Conservation (phyloP, 192 early-diverging fungal genomes). For the Diversispora eburnea region DNA sequence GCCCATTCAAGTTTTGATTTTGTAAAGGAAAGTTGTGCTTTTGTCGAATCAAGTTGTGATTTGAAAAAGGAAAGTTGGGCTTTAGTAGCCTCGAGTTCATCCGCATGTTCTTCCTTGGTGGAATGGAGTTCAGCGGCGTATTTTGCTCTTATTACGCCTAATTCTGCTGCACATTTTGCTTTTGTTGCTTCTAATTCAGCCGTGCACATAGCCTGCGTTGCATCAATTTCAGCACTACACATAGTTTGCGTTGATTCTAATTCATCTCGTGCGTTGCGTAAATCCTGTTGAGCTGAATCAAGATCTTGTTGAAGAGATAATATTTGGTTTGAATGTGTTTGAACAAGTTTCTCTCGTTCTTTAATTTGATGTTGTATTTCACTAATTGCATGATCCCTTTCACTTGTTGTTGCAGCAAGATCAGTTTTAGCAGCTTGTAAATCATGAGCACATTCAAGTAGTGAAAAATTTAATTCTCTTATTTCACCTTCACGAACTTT, state of each 20-base stretch:
- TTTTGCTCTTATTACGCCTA: constrained; percentile 16
- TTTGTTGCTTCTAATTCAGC: constrained; percentile 16
- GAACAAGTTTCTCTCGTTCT: constrained; percentile 13
- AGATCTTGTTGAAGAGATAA: constrained; percentile 1
- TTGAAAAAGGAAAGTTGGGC: constrained; percentile 17
- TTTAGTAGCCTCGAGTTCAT: constrained; percentile 10
- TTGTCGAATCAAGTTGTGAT: constrained; percentile 15
- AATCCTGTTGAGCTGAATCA: background rate
- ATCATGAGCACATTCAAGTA: constrained; percentile 21
- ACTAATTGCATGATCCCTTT: background rate
- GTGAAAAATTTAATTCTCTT: constrained; percentile 20
- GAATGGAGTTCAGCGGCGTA: constrained; percentile 16
- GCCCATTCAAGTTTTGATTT: constrained; percentile 24
- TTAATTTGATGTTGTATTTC: constrained; percentile 10
- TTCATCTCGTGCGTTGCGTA: background rate
- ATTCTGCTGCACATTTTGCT: constrained; percentile 11
- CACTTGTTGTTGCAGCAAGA: background rate
- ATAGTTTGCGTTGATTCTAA: background rate
- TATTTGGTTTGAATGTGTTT: background rate
- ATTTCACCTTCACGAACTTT: constrained; percentile 18
- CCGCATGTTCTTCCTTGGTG: constrained; percentile 17
- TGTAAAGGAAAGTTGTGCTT: constrained; percentile 20
- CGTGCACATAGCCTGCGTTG: constrained; percentile 3
- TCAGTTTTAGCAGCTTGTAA: constrained; percentile 17
- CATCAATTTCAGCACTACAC: constrained; percentile 9